These are phyloP conservation scores for Pharus latifolius DNA, from an alignment of 176 grass and related monocot genomes.

Conservation along the genomic window DNA sequence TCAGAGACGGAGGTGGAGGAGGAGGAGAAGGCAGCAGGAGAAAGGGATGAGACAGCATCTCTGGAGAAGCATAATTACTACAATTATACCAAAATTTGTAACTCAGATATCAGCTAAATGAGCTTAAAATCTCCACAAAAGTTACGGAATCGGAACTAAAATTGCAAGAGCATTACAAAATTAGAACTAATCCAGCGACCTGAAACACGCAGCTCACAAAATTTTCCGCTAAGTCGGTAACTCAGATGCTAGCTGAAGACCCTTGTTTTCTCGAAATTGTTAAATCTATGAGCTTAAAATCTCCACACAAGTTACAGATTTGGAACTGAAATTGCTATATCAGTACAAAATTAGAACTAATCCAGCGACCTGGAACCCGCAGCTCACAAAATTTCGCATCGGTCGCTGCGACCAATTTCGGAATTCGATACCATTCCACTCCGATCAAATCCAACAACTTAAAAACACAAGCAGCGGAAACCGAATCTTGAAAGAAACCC, in stretches of 20 bases:
- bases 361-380: not conserved
- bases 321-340: not conserved
- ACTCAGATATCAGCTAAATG: too few species aligned
- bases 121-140: too few species aligned
- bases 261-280: too few species aligned
- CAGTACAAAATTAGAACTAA: not conserved
- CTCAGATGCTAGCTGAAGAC: too few species aligned
- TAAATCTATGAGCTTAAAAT: not conserved
- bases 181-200: too few species aligned
- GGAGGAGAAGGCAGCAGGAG: not conserved
- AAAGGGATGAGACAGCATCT: constrained; percentile 18
- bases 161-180: too few species aligned
- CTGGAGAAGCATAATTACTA: not conserved
- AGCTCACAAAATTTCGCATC: not conserved
- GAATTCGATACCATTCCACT: not conserved
- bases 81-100: not conserved
- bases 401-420: not conserved
- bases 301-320: not conserved
- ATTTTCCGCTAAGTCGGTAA: not conserved
- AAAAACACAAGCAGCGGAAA: not conserved
- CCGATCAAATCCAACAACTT: not conserved
- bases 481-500: not conserved
- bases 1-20: not conserved
- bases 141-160: too few species aligned
- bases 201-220: too few species aligned